Evolutionary conservation across 2,329 filamentous ascomycete genomes (phyloP), one percentile per base, ranked within the genome.

Genomic region (Botryosphaeria dothidea): DNA sequence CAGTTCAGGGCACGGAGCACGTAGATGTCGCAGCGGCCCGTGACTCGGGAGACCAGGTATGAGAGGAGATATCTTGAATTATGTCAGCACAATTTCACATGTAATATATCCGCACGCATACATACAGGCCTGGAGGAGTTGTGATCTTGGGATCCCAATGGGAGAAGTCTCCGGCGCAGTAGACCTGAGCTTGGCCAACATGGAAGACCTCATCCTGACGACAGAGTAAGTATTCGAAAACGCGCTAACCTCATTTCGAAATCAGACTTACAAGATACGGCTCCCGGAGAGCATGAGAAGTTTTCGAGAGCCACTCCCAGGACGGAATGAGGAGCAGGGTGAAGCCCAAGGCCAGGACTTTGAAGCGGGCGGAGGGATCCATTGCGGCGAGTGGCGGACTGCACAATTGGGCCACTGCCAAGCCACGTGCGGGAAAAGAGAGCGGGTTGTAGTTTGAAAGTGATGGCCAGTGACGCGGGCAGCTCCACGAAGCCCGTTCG

Each of bases 71-170:
- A 83, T 46, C 78, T 79, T 45, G 11, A 38, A 7, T 29, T 5
- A n/a, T 67, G 64, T 67, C 77, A 27, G 80, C 71, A 8, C 78
- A 71, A 17, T 79, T 75, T n/a, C 78, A 4, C 38, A 17, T 4
- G 38, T 2, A 75, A 34, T 87, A 88, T 69, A 29, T 77, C 73
- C 4, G 86, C 21, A 9, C 45, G 15, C 8, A 51, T 75, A 73
- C 70, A 57, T 79, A 83, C 71, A 99, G 81, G 36, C 93, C 95
- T 0, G 95, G 94, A 0, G 95, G 95, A 1, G 95, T 99, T 0
- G 95, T 99, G 74, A 99, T 95, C 76, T 98, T 99, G 66, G 94
- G 90, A 77, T 99, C 93, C 95, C 95, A 99, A 64, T 92, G 84
- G 13, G 77, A 75, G 80, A 90, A 96, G 62, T 85, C 85, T 11